Conservation (phyloP, 768 basidiomycete species). For the Hygrocybe punicea region DNA sequence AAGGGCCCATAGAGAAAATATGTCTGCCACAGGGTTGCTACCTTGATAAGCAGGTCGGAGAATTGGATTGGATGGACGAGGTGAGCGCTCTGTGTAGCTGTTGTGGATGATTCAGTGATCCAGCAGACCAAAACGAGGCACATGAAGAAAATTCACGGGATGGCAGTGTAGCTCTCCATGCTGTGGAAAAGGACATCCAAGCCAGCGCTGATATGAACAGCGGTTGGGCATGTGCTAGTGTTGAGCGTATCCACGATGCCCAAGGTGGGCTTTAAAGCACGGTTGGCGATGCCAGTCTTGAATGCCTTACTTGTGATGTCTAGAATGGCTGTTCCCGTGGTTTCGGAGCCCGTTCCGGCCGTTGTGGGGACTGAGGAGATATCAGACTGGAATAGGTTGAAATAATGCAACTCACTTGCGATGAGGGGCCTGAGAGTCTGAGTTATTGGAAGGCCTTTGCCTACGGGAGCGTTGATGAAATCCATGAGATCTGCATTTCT, state of each 20-base stretch:
- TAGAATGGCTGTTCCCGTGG: constrained; percentile 91
- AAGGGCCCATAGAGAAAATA: constrained; percentile 94
- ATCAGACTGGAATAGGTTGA: neutral
- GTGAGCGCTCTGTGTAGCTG: constrained; percentile 87
- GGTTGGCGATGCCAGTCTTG: constrained; percentile 94
- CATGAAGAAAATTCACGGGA: constrained; percentile 59
- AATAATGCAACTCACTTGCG: constrained; percentile 37
- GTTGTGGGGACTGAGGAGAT: constrained; percentile 48
- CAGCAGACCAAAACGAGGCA: neutral
- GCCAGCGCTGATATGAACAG: constrained; percentile 91
- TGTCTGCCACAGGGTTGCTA: constrained; percentile 90
- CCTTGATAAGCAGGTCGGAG: constrained; percentile 91
- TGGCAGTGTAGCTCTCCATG: constrained; percentile 90
- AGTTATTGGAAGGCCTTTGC: constrained; percentile 83
- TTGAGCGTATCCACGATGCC: constrained; percentile 88
- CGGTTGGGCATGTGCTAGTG: constrained; percentile 87
- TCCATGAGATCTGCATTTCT: constrained; percentile 91
- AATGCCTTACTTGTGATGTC: constrained; percentile 79
- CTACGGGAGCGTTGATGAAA: constrained; percentile 95
- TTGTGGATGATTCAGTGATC: neutral
- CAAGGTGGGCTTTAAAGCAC: constrained; percentile 85
- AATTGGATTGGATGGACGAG: constrained; percentile 87
- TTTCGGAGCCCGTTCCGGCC: constrained; percentile 90
- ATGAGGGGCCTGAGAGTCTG: constrained; percentile 78
- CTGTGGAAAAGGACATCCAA: constrained; percentile 96